phyloP scores from a whole-genome alignment of 768 basidiomycete species.

The Asterophora parasitica region DNA sequence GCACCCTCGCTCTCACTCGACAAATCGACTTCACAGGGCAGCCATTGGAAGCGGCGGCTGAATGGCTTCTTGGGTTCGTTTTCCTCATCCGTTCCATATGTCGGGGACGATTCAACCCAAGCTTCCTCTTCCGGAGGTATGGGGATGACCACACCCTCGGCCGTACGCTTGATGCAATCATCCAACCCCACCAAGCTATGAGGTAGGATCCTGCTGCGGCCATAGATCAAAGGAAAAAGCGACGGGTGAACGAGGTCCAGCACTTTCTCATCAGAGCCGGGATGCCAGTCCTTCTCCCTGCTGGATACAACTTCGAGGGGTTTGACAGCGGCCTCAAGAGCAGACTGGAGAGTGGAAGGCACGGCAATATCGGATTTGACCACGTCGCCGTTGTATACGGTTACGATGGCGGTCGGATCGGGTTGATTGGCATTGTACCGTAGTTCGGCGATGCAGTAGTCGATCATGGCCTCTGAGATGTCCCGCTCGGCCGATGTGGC shows the following conservation, averaged over 20 bases:
- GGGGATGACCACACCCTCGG: conserved; percentile 11
- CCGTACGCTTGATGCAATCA: conserved; percentile 13
- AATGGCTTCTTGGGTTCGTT: background rate
- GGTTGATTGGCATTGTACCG: conserved; percentile 13
- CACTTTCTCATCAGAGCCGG: conserved; percentile 32
- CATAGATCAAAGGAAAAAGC: conserved; percentile 32
- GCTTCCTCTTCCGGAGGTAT: conserved; percentile 4
- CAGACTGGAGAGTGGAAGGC: conserved; percentile 13
- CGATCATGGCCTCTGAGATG: conserved; percentile 14
- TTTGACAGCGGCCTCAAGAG: conserved; percentile 16
- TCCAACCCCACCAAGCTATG: conserved; percentile 9
- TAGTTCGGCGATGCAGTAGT: conserved; percentile 15
- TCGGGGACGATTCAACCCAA: background rate
- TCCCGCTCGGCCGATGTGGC: background rate
- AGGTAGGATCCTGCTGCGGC: conserved; percentile 17
- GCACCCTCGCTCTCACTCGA: conserved; percentile 11
- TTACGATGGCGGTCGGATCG: conserved; percentile 9
- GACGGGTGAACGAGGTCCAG: conserved; percentile 41
- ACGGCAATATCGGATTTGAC: conserved; percentile 25
- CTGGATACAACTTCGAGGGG: conserved; percentile 30
- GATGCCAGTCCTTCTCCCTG: conserved; percentile 37
- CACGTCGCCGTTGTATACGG: conserved; percentile 16
- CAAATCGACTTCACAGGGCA: conserved; percentile 25
- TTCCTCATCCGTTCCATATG: background rate
- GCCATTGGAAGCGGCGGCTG: conserved; percentile 18